Evolutionary conservation across 495 filamentous ascomycete species (phyloP).

Genomic region (Beverwykella pulmonaria): DNA sequence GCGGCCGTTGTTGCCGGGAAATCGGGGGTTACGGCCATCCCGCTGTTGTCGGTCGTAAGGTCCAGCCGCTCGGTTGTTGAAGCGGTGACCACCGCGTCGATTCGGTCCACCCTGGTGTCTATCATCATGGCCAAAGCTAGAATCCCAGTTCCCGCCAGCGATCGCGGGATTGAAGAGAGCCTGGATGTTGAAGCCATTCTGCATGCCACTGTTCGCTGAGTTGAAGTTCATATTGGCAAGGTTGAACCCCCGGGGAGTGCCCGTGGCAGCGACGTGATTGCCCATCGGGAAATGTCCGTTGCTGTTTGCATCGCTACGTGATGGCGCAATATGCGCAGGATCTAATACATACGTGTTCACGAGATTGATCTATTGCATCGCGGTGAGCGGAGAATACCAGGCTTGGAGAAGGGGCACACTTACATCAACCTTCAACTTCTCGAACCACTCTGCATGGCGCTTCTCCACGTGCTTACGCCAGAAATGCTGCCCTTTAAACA

Average conservation of each 20-base stretch:
- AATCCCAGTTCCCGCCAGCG: conserved; percentile 16
- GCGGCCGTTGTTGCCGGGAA: conserved; percentile 47
- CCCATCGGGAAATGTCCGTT: conserved; percentile 91
- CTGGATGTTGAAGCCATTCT: conserved; percentile 49
- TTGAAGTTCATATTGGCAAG: conserved; percentile 66
- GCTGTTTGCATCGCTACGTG: conserved; percentile 92
- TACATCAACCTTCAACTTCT: conserved; percentile 80
- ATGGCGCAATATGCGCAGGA: conserved; percentile 87
- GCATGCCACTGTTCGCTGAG: conserved; percentile 31
- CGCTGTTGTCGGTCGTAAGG: conserved; percentile 62
- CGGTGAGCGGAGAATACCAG: conserved; percentile 16
- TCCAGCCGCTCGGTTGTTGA: conserved; percentile 51
- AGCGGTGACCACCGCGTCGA: conserved; percentile 58
- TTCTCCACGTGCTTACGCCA: conserved; percentile 99
- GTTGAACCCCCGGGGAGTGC: conserved; percentile 90
- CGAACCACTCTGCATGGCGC: conserved; percentile 86
- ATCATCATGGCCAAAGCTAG: conserved; percentile 42
- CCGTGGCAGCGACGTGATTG: conserved; percentile 66
- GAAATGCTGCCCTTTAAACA: conserved; percentile 95
- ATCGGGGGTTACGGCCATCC: conserved; percentile 41
- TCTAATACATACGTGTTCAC: conserved; percentile 94
- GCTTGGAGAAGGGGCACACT: conserved; percentile 40
- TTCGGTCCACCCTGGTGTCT: conserved; percentile 61
- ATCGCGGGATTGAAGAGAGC: conserved; percentile 58
- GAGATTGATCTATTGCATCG: conserved; percentile 65